Conservation (phyloP, 768 basidiomycete genomes). For the Suillus tomentosus region DNA sequence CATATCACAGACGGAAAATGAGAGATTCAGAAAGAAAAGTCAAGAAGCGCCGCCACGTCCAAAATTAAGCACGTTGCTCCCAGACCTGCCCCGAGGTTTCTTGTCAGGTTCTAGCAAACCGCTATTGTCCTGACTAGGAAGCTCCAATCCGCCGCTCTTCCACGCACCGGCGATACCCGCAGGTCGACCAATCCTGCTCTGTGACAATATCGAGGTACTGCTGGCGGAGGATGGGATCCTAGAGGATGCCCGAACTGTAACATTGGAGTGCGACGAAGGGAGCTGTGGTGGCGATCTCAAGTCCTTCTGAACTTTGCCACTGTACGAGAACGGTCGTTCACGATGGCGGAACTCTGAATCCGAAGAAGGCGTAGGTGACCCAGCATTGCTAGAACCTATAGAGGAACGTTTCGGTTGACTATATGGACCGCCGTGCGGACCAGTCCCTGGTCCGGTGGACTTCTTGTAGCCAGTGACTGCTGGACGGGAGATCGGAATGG, state of each 20-base stretch:
- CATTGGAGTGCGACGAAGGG: constrained; percentile 44
- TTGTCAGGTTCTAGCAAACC: constrained; percentile 24
- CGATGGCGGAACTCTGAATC: constrained; percentile 28
- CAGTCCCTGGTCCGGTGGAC: constrained; percentile 51
- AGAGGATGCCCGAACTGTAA: constrained; percentile 48
- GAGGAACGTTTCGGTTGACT: constrained; percentile 61
- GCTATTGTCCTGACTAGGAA: constrained; percentile 21
- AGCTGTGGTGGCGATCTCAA: constrained; percentile 45
- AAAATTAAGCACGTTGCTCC: constrained; percentile 25
- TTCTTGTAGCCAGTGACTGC: constrained; percentile 56
- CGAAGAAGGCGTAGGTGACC: constrained; percentile 30
- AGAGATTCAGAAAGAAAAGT: constrained; percentile 3
- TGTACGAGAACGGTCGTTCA: constrained; percentile 32
- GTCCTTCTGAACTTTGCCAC: constrained; percentile 22
- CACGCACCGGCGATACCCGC: constrained; percentile 43
- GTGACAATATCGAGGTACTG: constrained; percentile 37
- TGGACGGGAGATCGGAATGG: constrained; percentile 58
- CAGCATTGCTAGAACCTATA: constrained; percentile 47
- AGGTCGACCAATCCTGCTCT: constrained; percentile 49
- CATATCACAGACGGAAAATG: background rate
- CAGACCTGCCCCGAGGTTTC: constrained; percentile 30
- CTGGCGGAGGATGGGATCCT: constrained; percentile 41
- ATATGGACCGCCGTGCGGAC: constrained; percentile 41
- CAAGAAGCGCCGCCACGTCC: constrained; percentile 22
- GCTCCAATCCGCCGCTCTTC: constrained; percentile 41